A percentile compares a stretch with the other conserved stretches of the same genome.
Conservation (phyloP, 176 grass and related monocot genomes). For the Triticum timopheevii region DNA sequence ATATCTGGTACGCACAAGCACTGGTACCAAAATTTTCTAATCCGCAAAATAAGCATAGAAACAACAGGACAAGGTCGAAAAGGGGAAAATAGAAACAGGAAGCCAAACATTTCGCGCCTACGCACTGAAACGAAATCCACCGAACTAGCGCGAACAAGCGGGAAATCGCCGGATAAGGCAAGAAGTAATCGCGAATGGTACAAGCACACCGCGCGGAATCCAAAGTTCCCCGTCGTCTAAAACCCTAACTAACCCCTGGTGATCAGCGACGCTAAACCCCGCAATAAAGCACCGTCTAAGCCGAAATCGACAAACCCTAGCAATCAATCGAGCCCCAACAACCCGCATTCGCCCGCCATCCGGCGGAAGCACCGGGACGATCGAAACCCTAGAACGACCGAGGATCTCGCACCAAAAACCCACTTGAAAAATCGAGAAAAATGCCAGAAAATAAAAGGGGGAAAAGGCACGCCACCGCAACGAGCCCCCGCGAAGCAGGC, state of each 20-base stretch:
- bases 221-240: background rate
- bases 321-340: background rate
- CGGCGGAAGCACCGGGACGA: background rate
- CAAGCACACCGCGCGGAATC: background rate
- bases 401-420: background rate
- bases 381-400: background rate
- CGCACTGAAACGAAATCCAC: background rate
- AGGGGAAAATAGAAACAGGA: background rate
- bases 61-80: background rate
- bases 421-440: background rate
- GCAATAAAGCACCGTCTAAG: background rate
- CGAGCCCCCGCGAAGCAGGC: background rate
- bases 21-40: background rate
- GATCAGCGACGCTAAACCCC: conserved; percentile 35
- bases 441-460: background rate
- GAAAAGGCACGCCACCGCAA: background rate
- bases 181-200: background rate
- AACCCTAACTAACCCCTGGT: conserved; percentile 45
- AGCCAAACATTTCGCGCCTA: background rate
- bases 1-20: background rate
- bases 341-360: background rate
- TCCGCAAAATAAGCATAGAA: background rate
- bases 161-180: background rate
- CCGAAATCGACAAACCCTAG: background rate
- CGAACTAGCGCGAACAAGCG: background rate